Conservation (phyloP, 257 asterid species). For the Solanum tarijense region DNA sequence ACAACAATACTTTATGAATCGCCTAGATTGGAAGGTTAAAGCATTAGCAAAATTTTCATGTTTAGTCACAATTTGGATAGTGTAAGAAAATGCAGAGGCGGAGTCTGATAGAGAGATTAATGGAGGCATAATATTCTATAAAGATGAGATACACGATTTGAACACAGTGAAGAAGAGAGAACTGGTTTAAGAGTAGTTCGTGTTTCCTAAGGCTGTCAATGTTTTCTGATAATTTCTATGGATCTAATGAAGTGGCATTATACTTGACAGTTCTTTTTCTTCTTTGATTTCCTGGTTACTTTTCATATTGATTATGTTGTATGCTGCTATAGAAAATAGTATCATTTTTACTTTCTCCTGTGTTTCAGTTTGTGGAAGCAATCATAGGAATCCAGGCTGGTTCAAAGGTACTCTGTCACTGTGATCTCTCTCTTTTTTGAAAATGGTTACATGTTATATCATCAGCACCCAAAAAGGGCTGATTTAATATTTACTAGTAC, state of each 20-base stretch:
- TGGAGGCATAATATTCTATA: background rate
- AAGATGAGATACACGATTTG: background rate
- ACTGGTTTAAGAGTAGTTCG: background rate
- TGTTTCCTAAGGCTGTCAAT: background rate
- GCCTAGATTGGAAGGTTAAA: background rate
- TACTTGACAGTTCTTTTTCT: background rate
- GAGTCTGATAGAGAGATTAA: background rate
- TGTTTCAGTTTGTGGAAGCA: constrained; percentile 84
- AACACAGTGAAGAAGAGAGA: background rate
- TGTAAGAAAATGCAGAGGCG: background rate
- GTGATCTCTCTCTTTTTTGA: background rate
- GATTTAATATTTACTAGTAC: background rate
- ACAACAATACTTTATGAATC: background rate
- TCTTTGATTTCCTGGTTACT: background rate
- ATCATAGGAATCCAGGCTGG: constrained; percentile 57
- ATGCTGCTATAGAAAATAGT: background rate
- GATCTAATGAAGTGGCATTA: background rate
- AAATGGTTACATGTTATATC: background rate
- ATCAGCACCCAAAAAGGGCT: background rate
- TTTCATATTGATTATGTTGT: background rate
- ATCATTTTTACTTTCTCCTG: background rate
- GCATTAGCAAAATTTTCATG: background rate
- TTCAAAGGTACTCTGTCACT: constrained; percentile 39
- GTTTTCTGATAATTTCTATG: background rate
- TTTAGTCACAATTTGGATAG: background rate